Evolutionary conservation across 2,329 filamentous ascomycete species (phyloP), one percentile per base, ranked within the genome.

Genomic region (Cladophialophora yegresii): DNA sequence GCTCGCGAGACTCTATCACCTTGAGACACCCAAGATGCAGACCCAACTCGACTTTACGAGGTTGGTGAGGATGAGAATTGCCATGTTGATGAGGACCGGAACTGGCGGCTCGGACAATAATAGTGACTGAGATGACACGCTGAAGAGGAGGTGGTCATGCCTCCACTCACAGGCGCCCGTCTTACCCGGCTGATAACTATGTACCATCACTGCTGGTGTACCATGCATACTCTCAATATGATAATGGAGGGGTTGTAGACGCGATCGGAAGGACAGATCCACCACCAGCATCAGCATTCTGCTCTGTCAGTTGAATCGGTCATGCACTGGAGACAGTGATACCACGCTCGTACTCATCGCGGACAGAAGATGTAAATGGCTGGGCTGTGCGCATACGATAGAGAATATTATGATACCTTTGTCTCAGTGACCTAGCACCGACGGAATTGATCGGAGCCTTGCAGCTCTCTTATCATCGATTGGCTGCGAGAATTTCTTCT

Each of bases 401-500:
- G 36, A 40, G 13, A 40, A 40, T 5, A 16, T 40, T 1, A n/a
- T 40, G 16, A n/a, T 40, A 40, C 13, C 36, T 40, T 40, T 43
- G 36, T 43, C 36, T 43, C 36, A 43, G n/a, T 43, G 0, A 40
- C n/a, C 36, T n/a, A 43, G 5, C n/a, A 8, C 36, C 16, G 16
- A 16, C 13, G 36, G 36, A 43, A 43, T 16, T n/a, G 16, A 43
- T 43, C 36, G 53, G 6, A 56, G 54, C 54, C 33, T 56, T 43
- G 54, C n/a, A n/a, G 32, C 3, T 16, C 47, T 16, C 28, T 58
- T 26, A 30, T 50, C 56, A 13, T 36, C 45, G 43, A 58, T 58
- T 58, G 40, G 53, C 58, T 51, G 30, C 53, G 4, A 32, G 20
- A 28, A 57, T 50, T 57, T 62, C 56, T 40, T 56, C 33, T 56